Conservation (phyloP, 2,329 filamentous ascomycete species). For the Aspergillus hortae region DNA sequence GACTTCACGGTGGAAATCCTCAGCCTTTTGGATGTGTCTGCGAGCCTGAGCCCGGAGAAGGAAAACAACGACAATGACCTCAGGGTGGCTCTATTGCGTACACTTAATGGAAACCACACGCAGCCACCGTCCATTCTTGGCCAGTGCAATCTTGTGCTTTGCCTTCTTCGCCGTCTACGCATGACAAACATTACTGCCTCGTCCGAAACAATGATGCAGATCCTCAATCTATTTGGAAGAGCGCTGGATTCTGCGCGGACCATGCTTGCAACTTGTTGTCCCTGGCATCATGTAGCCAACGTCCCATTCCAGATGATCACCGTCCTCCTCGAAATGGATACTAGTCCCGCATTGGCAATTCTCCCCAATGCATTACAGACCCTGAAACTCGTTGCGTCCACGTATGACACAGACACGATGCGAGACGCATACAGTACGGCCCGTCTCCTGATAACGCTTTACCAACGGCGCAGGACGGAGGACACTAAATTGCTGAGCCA, state of each 20-base stretch:
- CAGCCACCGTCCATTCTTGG: slow-evolving; percentile 46
- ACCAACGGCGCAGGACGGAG: slow-evolving; percentile 46
- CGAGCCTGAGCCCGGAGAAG: slow-evolving; percentile 50
- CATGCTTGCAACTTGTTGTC: slow-evolving; percentile 43
- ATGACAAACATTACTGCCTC: slow-evolving; percentile 46
- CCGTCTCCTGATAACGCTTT: slow-evolving; percentile 49
- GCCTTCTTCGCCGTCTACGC: slow-evolving; percentile 52
- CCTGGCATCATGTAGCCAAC: slow-evolving; percentile 59
- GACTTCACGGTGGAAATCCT: slow-evolving; percentile 51
- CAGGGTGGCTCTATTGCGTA: slow-evolving; percentile 34
- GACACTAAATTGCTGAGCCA: slow-evolving; percentile 24
- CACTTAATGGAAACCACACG: slow-evolving; percentile 39
- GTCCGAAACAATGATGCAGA: slow-evolving; percentile 38
- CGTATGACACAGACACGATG: slow-evolving; percentile 46
- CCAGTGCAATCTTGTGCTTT: slow-evolving; percentile 53
- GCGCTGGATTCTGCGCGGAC: slow-evolving; percentile 45
- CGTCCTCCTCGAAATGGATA: slow-evolving; percentile 54
- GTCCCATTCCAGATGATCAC: slow-evolving; percentile 58
- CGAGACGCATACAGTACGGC: slow-evolving; percentile 53
- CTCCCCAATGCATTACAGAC: slow-evolving; percentile 51
- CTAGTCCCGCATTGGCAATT: slow-evolving; percentile 43
- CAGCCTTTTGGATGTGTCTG: slow-evolving; percentile 50
- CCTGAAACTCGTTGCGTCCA: slow-evolving; percentile 37
- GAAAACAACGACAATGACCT: slow-evolving; percentile 41
- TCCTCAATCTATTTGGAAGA: slow-evolving; percentile 42